Conservation (phyloP, 495 filamentous ascomycete genomes). For the Entonaema liquescens region DNA sequence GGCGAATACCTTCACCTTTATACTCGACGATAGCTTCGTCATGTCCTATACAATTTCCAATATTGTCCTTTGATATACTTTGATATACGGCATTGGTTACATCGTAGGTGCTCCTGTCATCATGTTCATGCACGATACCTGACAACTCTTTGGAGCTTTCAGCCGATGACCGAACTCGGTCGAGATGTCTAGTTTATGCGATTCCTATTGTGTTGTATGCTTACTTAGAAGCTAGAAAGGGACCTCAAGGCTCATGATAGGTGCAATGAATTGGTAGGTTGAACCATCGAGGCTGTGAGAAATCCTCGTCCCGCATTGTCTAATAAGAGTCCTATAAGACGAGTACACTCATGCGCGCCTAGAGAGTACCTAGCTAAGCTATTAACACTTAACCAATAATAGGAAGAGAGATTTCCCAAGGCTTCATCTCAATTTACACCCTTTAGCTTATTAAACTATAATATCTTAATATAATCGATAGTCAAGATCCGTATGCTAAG, state of each 20-base stretch:
- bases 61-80: not conserved
- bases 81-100: not conserved
- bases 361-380: not conserved
- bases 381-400: too few relatives aligned
- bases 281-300: not conserved
- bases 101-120: not conserved
- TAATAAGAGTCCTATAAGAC: not conserved
- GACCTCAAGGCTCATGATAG: not conserved
- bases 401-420: too few relatives aligned
- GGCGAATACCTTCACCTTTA: not conserved
- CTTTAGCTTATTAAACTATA: too few relatives aligned
- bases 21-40: not conserved
- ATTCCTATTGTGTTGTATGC: not conserved
- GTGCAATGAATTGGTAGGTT: not conserved
- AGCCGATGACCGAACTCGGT: slow-evolving; percentile 3
- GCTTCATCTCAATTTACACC: too few relatives aligned
- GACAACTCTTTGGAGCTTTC: not conserved
- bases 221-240: not conserved
- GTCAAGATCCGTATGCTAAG: not conserved
- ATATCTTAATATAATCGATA: too few relatives aligned
- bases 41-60: not conserved
- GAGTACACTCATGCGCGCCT: too few relatives aligned
- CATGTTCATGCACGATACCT: not conserved
- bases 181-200: not conserved
- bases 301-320: not conserved